Evolutionary conservation across 805 yeast species (phyloP), one percentile per base, ranked within the genome.

Genomic region (Saccharomycopsis sp.): DNA sequence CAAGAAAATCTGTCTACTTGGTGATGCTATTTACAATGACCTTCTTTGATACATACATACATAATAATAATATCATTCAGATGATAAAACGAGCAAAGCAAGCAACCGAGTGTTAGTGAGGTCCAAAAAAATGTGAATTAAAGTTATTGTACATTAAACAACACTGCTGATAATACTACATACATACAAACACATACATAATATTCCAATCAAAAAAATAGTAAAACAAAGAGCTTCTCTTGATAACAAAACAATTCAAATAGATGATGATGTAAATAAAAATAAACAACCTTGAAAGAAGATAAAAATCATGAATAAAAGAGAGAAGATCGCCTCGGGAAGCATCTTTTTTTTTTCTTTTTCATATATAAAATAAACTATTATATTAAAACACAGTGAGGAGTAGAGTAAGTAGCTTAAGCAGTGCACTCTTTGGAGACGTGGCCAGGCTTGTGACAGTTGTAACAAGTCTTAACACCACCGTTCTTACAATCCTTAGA

Each of bases 371-470:
- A 29, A 29, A 12, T n/a, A n/a, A n/a, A n/a, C n/a, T n/a, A 29
- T 29, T 29, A 29, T 29, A 29, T 29, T 29, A 29, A 29, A 29
- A 29, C 38, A 29, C 38, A 29, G 5, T 29, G 38, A 29, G 5
- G 38, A 29, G 12, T 12, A 29, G 9, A 29, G 5, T 29, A 12
- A 29, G 5, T 5, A 29, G 41, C 47, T 53, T 47, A 53, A 55
- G 24, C 51, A 47, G 60, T 69, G 72, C 96, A 89, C 69, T 85
- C 90, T 76, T 81, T 86, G 67, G 96, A 88, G 68, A 91, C 85
- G 77, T 91, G 97, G 65, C 97, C 97, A 56, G 87, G 72, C 70
- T 82, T 78, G 68, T 87, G 86, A 75, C 91, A 86, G 72, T 77
- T 80, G 82, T 85, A 86, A 75, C 91, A 86, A 62, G 85, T 78